Conservation (phyloP, 23 red algal species). For the Gracilaria gracilis region DNA sequence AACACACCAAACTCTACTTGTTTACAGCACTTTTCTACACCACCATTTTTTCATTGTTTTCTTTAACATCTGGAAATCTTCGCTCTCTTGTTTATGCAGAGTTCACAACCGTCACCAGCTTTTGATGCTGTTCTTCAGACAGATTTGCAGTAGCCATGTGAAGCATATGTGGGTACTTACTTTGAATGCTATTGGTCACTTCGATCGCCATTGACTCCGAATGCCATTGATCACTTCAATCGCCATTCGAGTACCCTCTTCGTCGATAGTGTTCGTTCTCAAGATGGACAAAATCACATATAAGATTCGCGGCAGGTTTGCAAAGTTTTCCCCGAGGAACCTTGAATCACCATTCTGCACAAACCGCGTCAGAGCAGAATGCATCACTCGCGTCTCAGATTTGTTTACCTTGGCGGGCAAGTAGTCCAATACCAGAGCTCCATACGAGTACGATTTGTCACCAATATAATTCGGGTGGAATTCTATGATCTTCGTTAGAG, state of each 20-base stretch:
- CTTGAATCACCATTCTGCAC: slow-evolving; percentile 55
- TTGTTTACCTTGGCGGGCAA: slow-evolving; percentile 80
- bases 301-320: slow-evolving; percentile 62
- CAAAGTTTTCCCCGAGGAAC: slow-evolving; percentile 53
- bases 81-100: slow-evolving; percentile 31
- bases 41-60: slow-evolving; percentile 13
- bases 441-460: slow-evolving; percentile 19
- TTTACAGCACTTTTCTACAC: slow-evolving; percentile 36
- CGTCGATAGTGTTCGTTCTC: slow-evolving; percentile 48
- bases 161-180: slow-evolving; percentile 65
- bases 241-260: slow-evolving; percentile 48
- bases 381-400: slow-evolving; percentile 77
- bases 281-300: slow-evolving; percentile 51
- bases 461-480: slow-evolving; percentile 68
- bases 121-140: slow-evolving; percentile 65
- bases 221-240: slow-evolving; percentile 64
- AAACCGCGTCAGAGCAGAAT: slow-evolving; percentile 60
- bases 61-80: slow-evolving; percentile 31
- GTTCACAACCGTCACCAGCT: slow-evolving; percentile 41
- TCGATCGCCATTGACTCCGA: no score
- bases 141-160: slow-evolving; percentile 51
- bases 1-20: slow-evolving; percentile 31
- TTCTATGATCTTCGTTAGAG: slow-evolving; percentile 82
- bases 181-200: no score
- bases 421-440: slow-evolving; percentile 63